Evolutionary conservation across 1,284 basidiomycete genomes (phyloP).

Genomic region (Cutaneotrichosporon cyanovorans): DNA sequence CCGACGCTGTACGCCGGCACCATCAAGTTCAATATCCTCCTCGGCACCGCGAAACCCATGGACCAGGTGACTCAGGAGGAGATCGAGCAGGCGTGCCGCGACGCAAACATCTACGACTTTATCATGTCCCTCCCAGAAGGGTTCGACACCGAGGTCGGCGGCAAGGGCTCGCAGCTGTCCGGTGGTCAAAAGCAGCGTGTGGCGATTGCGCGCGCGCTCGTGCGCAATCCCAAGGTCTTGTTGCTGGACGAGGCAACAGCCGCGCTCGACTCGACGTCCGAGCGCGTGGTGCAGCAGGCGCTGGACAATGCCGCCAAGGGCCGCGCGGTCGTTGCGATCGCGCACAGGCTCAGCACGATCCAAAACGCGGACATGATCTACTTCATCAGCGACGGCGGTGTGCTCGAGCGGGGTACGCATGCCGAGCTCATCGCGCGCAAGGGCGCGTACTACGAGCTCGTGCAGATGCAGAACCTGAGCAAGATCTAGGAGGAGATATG

Average conservation of each 20-base stretch:
- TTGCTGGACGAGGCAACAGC: slow-evolving; percentile 87
- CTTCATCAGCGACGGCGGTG: slow-evolving; percentile 80
- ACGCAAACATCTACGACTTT: slow-evolving; percentile 83
- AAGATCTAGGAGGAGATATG: not conserved
- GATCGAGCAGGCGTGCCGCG: slow-evolving; percentile 69
- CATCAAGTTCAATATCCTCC: slow-evolving; percentile 76
- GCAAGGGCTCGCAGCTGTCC: slow-evolving; percentile 85
- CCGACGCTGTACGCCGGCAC: slow-evolving; percentile 84
- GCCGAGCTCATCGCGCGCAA: slow-evolving; percentile 64
- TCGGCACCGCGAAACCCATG: slow-evolving; percentile 73
- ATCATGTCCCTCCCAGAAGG: slow-evolving; percentile 77
- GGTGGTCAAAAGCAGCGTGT: slow-evolving; percentile 71
- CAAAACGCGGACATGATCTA: slow-evolving; percentile 91
- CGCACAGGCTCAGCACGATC: slow-evolving; percentile 64
- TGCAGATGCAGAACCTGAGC: slow-evolving; percentile 11
- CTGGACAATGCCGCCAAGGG: slow-evolving; percentile 84
- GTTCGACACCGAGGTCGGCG: slow-evolving; percentile 86
- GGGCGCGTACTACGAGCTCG: slow-evolving; percentile 56
- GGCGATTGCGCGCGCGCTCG: slow-evolving; percentile 87
- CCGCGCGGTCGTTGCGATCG: slow-evolving; percentile 87
- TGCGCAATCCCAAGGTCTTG: slow-evolving; percentile 87
- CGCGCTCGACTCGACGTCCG: slow-evolving; percentile 83
- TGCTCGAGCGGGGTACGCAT: slow-evolving; percentile 82
- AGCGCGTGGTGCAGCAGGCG: slow-evolving; percentile 91
- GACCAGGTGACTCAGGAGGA: slow-evolving; percentile 81